Evolutionary conservation across 371 early-diverging fungal genomes (phyloP).

Genomic region (Saksenaea vasiformis): DNA sequence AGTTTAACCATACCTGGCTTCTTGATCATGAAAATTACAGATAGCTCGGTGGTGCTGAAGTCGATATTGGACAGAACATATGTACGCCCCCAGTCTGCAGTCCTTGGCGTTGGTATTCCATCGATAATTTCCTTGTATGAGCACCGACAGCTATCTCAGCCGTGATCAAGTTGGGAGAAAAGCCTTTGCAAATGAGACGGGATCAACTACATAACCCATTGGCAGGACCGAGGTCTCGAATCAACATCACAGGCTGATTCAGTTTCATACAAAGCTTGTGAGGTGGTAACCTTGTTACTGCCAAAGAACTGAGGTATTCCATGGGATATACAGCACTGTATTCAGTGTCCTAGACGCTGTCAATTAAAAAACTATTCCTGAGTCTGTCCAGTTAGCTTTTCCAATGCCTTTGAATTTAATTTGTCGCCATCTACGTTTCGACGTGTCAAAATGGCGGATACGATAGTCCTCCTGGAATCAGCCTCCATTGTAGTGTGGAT

Average conservation of each 20-base stretch:
- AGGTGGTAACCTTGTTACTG: constrained; percentile 17
- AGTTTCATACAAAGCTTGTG: constrained; percentile 18
- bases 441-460: too few species aligned
- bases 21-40: too few species aligned
- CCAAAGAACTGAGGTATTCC: background rate
- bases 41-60: too few species aligned
- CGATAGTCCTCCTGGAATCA: too few species aligned
- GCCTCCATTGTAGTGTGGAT: too few species aligned
- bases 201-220: constrained; percentile 34
- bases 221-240: constrained; percentile 25
- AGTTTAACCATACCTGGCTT: too few species aligned
- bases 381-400: too few species aligned
- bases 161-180: constrained; percentile 11
- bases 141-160: constrained; percentile 13
- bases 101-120: too few species aligned
- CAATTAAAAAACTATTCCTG: background rate
- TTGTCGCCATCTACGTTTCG: too few species aligned
- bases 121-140: background rate
- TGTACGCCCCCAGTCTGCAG: too few species aligned
- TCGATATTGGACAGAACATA: too few species aligned
- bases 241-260: constrained; percentile 26
- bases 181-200: constrained; percentile 15
- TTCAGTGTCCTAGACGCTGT: background rate
- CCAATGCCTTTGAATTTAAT: too few species aligned
- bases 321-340: background rate